Evolutionary conservation across 805 yeast genomes (phyloP), one percentile per base, ranked within the genome.

Genomic region (Schwanniomyces pseudopolymorphus): DNA sequence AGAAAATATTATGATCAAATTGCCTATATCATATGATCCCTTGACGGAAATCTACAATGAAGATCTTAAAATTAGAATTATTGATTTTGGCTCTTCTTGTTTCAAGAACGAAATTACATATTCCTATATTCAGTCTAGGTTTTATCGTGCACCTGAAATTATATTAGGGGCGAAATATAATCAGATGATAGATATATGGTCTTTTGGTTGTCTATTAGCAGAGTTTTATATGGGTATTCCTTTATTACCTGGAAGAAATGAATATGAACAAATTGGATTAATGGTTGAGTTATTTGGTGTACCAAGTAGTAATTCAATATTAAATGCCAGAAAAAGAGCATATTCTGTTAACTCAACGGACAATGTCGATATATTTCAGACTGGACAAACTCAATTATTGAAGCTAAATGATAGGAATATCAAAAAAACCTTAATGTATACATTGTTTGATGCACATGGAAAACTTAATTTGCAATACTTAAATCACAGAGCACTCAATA

Each of bases 71-170:
- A 71, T 88, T 41, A 88, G 86, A 55, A 74, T 89, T 26, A 86
- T 89, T 44, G 96, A 89, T 59, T 89, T 89, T 59, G 96, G 96
- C 0, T 76, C 87, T 0, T 80, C 88, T 0, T 78, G 86, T 52
- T 61, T 60, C 14, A 57, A 55, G 5, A 64, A 67, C 39, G 77
- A 76, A 43, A 69, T 75, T 3, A 63, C 76, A 1, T 79, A 67
- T 48, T 73, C 83, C 1, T 80, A 80, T 51, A 69, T 80, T 46
- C 78, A 76, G 56, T 86, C 92, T 1, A 63, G 95, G 41, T 87
- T 81, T 55, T 87, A 87, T 58, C 64, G 95, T 43, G 89, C 94
- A 0, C 95, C 95, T 0, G 95, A 87, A 58, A 84, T 87, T 4
- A 66, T 84, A 9, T 45, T 87, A 3, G 94, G 92, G 1, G 78